These are phyloP conservation scores for Carallia brachiata DNA, from an alignment of 345 rosid species.

Conservation along the genomic window DNA sequence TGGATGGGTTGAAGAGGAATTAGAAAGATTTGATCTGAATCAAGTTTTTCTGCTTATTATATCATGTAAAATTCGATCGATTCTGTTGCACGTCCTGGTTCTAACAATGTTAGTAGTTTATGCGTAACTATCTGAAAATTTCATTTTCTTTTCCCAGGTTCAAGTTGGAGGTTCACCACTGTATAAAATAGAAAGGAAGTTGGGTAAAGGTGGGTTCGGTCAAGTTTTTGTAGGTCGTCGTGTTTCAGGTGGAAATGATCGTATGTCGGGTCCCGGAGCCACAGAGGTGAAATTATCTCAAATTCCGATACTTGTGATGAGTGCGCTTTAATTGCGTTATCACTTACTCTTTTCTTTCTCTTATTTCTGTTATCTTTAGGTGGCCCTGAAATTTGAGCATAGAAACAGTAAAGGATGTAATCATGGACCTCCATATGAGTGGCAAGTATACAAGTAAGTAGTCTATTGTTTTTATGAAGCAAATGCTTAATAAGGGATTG, in stretches of 20 bases:
- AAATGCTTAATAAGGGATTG: too few relatives aligned
- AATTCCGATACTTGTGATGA: neutral
- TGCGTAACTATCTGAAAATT: neutral
- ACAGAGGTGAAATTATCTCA: constrained; percentile 55
- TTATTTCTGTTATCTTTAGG: constrained; percentile 7
- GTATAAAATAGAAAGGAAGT: constrained; percentile 31
- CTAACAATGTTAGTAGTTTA: neutral
- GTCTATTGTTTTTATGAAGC: constrained; percentile 8
- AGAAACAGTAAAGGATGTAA: constrained; percentile 39
- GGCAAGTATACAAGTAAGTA: constrained; percentile 36
- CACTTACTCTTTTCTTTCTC: neutral
- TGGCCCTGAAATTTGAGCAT: constrained; percentile 38
- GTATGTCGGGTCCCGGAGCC: constrained; percentile 59
- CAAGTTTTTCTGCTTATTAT: neutral
- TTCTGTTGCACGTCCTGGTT: neutral
- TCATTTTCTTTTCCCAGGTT: constrained; percentile 22
- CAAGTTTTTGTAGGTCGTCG: constrained; percentile 40
- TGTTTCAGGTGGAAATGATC: constrained; percentile 29
- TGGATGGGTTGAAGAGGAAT: neutral
- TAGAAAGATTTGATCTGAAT: neutral
- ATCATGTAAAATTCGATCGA: neutral
- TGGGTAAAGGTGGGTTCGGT: constrained; percentile 41
- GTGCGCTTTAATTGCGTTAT: neutral
- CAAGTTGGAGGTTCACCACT: constrained; percentile 35
- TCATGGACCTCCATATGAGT: constrained; percentile 38